These are phyloP conservation scores for Violaceomyces palustris DNA, from an alignment of 1,284 basidiomycete species.

Conservation along the genomic window DNA sequence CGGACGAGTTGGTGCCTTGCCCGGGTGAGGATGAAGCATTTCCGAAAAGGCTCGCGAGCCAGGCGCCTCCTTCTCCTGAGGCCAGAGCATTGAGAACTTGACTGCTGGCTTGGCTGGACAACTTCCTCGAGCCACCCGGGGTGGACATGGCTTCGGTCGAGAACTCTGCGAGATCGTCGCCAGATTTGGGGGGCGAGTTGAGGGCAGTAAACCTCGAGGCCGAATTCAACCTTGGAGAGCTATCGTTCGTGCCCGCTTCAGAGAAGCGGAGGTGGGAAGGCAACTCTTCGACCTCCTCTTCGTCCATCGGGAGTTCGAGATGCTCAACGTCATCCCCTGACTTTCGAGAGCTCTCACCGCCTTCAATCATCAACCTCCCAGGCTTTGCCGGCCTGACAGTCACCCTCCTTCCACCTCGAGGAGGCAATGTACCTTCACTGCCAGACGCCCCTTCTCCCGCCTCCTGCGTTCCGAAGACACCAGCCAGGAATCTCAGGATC, in stretches of 20 bases:
- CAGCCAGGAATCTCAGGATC: conserved; percentile 87
- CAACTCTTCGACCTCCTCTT: conserved; percentile 34
- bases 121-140: conserved; percentile 23
- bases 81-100: conserved; percentile 40
- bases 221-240: conserved; percentile 14
- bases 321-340: no score
- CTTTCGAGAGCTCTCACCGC: conserved; percentile 13
- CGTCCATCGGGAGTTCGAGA: conserved; percentile 15
- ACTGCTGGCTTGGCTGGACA: conserved; percentile 31
- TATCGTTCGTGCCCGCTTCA: conserved; percentile 11
- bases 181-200: conserved; percentile 15
- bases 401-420: conserved; percentile 48
- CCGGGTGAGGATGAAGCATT: no score
- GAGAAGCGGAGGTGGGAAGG: conserved; percentile 25
- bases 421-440: no score
- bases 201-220: conserved; percentile 19
- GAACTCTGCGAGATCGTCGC: conserved; percentile 11
- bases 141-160: conserved; percentile 22
- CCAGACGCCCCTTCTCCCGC: conserved; percentile 10
- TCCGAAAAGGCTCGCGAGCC: conserved; percentile 39
- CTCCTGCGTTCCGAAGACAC: conserved; percentile 72
- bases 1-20: conserved; percentile 2
- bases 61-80: conserved; percentile 34
- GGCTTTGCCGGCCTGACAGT: conserved; percentile 26
- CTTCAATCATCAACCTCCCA: conserved; percentile 29